These are phyloP conservation scores for Eucalyptus globulus DNA, from an alignment of 345 rosid genomes.

Conservation along the genomic window DNA sequence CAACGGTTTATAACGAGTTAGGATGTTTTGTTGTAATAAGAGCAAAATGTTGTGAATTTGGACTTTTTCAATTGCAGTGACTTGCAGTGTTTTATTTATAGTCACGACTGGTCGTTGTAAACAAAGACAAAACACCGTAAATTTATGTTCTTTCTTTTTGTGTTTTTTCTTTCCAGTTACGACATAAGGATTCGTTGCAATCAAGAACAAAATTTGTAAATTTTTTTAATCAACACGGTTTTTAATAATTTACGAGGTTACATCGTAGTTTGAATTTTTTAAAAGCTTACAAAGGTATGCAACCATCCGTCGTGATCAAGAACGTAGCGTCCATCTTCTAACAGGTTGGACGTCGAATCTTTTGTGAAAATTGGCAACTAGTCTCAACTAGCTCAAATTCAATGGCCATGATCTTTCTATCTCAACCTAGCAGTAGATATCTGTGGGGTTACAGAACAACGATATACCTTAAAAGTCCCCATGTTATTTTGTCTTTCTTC, in stretches of 20 bases:
- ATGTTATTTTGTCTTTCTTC: background rate
- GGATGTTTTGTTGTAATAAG: background rate
- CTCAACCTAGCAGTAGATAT: background rate
- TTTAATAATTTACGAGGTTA: background rate
- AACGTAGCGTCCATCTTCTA: background rate
- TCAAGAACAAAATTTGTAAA: background rate
- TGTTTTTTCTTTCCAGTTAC: no score
- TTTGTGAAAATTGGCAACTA: background rate
- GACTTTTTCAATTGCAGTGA: background rate
- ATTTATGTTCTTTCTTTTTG: no score
- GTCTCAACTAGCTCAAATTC: background rate
- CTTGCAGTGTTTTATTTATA: background rate
- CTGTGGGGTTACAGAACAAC: no score
- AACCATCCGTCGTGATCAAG: background rate
- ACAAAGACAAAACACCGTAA: background rate
- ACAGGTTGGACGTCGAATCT: background rate
- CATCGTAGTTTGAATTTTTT: background rate
- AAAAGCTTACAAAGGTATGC: background rate
- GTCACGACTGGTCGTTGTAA: background rate
- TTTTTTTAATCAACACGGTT: background rate
- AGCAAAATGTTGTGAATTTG: background rate
- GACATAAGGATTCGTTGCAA: background rate
- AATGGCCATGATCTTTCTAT: background rate
- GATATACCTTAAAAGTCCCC: background rate
- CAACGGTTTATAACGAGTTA: background rate